A percentile compares a stretch with the other conserved stretches of the same genome.
phyloP scores from a whole-genome alignment of 1,284 basidiomycete genomes.

The Cystobasidium sp. region DNA sequence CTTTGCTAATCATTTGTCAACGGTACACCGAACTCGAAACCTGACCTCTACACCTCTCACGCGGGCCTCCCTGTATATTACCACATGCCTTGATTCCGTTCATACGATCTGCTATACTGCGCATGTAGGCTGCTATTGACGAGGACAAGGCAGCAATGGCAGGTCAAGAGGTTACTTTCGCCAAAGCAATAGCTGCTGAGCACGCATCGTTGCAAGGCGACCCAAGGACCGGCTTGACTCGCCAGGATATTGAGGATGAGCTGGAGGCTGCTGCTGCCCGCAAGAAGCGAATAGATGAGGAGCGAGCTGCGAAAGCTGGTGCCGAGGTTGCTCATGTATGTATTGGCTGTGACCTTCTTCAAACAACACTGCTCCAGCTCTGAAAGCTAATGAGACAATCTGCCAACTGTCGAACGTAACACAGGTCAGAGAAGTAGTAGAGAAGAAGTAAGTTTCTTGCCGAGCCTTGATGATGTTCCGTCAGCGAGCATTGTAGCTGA shows the following conservation, averaged over 20 bases:
- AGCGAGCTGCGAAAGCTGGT: slow-evolving; percentile 30
- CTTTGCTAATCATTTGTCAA: no score
- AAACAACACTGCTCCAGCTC: background rate
- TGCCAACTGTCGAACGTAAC: background rate
- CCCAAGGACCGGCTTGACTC: slow-evolving; percentile 19
- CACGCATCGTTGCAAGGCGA: slow-evolving; percentile 19
- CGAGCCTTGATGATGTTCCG: background rate
- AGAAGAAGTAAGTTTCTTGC: slow-evolving; percentile 28
- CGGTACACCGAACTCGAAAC: no score
- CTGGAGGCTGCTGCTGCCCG: slow-evolving; percentile 23
- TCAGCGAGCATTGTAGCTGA: background rate
- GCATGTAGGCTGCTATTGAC: slow-evolving; percentile 41
- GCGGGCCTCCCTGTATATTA: no score
- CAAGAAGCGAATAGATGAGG: slow-evolving; percentile 37
- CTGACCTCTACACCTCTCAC: no score
- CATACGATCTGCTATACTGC: no score
- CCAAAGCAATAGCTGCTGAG: slow-evolving; percentile 41
- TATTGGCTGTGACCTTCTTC: background rate
- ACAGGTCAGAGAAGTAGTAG: slow-evolving; percentile 41
- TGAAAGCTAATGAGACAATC: background rate
- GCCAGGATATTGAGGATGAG: slow-evolving; percentile 30
- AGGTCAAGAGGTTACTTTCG: slow-evolving; percentile 40
- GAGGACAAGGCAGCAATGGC: slow-evolving; percentile 21
- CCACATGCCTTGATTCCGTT: no score
- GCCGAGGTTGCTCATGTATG: slow-evolving; percentile 36